Conservation (phyloP, 805 yeast species). For the Priceomyces haplophilus region DNA sequence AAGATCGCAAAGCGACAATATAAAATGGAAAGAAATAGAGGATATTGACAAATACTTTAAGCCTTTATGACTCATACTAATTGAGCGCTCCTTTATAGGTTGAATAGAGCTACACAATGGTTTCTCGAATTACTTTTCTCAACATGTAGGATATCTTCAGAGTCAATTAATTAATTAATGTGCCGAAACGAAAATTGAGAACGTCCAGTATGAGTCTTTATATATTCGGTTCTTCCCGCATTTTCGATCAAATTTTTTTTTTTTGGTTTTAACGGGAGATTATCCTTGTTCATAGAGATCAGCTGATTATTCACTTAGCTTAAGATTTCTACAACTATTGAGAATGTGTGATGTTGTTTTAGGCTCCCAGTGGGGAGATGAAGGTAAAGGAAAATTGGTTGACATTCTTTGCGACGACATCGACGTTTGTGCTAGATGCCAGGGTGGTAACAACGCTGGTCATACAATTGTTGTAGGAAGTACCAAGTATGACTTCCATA, state of each 20-base stretch:
- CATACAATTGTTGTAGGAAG: slow-evolving; percentile 94
- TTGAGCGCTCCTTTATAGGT: no score
- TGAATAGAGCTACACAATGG: no score
- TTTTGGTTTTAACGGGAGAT: slow-evolving; percentile 16
- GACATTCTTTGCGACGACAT: slow-evolving; percentile 92
- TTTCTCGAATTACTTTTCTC: no score
- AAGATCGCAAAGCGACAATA: no score
- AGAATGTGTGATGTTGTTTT: slow-evolving; percentile 85
- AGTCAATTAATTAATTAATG: slow-evolving; percentile 5
- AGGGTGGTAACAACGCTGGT: slow-evolving; percentile 99
- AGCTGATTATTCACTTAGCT: slow-evolving; percentile 9
- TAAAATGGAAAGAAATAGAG: no score
- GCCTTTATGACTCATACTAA: no score
- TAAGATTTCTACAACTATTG: background rate
- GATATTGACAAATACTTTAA: no score
- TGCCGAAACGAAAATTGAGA: slow-evolving; percentile 3
- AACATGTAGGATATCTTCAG: no score
- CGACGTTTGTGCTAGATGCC: slow-evolving; percentile 96
- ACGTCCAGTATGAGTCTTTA: background rate
- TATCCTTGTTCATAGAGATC: slow-evolving; percentile 6
- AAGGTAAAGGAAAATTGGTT: slow-evolving; percentile 97
- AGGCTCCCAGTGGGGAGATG: slow-evolving; percentile 99
- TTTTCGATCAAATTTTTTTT: slow-evolving; percentile 1
- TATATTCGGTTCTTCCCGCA: background rate
- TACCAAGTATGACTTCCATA: slow-evolving; percentile 93